These are phyloP conservation scores for Poa annua DNA, from an alignment of 176 grass and related monocot species.

Conservation along the genomic window DNA sequence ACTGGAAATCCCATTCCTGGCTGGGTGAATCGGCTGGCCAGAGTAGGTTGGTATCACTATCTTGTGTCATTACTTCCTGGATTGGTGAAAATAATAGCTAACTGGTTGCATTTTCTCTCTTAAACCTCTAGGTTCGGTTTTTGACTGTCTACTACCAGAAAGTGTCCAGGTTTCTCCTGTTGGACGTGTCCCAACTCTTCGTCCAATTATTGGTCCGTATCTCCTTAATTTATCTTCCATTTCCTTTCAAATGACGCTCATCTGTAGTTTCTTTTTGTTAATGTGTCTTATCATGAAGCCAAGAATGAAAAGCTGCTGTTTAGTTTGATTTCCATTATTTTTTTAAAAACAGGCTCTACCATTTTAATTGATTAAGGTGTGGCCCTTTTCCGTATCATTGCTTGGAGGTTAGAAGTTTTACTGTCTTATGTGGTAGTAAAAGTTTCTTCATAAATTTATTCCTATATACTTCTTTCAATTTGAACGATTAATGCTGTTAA, in stretches of 20 bases:
- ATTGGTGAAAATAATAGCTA: not conserved
- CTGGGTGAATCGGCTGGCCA: constrained; percentile 94
- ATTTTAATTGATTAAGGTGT: constrained; percentile 23
- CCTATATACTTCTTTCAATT: not conserved
- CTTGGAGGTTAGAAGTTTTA: not conserved
- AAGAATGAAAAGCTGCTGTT: not conserved
- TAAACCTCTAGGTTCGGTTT: constrained; percentile 66
- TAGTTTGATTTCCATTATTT: constrained; percentile 4
- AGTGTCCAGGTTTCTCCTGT: constrained; percentile 80
- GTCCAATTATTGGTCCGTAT: constrained; percentile 54
- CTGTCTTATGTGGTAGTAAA: constrained; percentile 3
- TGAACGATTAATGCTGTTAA: constrained; percentile 7
- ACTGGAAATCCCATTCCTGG: constrained; percentile 94
- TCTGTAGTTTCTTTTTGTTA: constrained; percentile 12
- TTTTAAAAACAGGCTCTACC: not conserved
- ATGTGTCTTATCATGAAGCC: not conserved
- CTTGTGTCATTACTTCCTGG: constrained; percentile 21
- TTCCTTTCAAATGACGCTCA: not conserved
- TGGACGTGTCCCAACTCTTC: constrained; percentile 64
- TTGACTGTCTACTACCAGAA: constrained; percentile 84
- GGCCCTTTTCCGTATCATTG: not conserved
- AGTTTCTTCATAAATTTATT: constrained; percentile 5
- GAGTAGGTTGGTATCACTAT: constrained; percentile 70
- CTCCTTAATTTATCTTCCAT: constrained; percentile 16
- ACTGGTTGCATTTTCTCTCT: constrained; percentile 33